These are phyloP conservation scores for Millerozyma acaciae DNA, from an alignment of 805 yeast species.

Conservation along the genomic window DNA sequence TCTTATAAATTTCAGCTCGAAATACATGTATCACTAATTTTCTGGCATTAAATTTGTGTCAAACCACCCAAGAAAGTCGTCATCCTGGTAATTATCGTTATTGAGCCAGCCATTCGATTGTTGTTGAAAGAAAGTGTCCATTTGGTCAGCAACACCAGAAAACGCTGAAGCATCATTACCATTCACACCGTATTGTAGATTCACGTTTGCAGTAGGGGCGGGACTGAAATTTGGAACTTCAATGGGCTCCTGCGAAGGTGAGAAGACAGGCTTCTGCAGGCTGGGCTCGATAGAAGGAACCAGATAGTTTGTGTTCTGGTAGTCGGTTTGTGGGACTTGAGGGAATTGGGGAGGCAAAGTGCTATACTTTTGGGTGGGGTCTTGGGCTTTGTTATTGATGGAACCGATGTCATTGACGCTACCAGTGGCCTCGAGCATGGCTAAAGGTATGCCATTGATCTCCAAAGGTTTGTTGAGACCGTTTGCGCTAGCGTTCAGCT, in stretches of 20 bases:
- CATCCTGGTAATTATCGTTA: conserved; percentile 52
- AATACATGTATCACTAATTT: conserved; percentile 2
- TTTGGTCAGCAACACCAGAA: conserved; percentile 21
- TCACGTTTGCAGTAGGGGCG: conserved; percentile 2
- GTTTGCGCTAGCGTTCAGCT: conserved; percentile 56
- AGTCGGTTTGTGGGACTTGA: not conserved
- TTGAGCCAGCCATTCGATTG: conserved; percentile 86
- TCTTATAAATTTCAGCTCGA: not conserved
- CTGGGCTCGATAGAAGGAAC: conserved; percentile 1
- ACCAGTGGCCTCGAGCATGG: conserved; percentile 79
- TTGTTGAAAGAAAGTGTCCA: conserved; percentile 69
- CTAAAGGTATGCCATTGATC: conserved; percentile 64
- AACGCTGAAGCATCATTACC: conserved; percentile 2
- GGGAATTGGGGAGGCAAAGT: not conserved
- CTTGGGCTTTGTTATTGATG: conserved; percentile 3
- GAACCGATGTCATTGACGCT: conserved; percentile 37
- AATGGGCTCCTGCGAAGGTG: not conserved
- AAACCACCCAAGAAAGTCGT: conserved; percentile 93
- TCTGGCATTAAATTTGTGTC: conserved; percentile 53
- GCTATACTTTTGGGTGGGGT: not conserved
- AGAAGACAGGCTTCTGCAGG: not conserved
- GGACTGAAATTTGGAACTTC: conserved; percentile 1
- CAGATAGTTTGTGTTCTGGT: too few species aligned
- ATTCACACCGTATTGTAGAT: conserved; percentile 6
- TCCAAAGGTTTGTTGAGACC: conserved; percentile 52